Conservation (phyloP, 2,329 filamentous ascomycete genomes). For the Aspergillus sp. region DNA sequence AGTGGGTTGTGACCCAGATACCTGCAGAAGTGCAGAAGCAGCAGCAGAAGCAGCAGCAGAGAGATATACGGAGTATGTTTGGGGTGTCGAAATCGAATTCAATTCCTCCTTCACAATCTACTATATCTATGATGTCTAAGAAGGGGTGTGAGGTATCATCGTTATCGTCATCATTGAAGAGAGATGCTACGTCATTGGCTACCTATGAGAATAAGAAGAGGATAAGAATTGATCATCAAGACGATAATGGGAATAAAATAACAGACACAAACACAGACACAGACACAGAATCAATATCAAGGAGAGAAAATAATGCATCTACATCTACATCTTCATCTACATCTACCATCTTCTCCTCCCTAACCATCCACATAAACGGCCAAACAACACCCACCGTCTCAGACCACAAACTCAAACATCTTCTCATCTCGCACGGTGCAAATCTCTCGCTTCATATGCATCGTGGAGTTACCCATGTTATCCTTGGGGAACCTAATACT, state of each 20-base stretch:
- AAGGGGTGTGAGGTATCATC: too few relatives aligned
- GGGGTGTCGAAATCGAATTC: neutral
- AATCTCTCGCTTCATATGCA: slow-evolving; percentile 69
- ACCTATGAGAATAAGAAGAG: slow-evolving; percentile 12
- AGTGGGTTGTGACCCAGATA: neutral
- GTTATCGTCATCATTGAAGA: too few relatives aligned
- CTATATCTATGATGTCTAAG: too few relatives aligned
- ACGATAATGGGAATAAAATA: too few relatives aligned
- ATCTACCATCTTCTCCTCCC: slow-evolving; percentile 63
- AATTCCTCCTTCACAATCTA: too few relatives aligned
- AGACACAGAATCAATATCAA: too few relatives aligned
- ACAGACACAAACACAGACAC: too few relatives aligned
- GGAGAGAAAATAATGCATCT: neutral
- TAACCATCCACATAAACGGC: slow-evolving; percentile 83
- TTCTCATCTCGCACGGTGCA: slow-evolving; percentile 75
- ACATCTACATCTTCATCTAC: neutral
- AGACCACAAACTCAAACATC: slow-evolving; percentile 80
- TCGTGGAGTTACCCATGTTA: slow-evolving; percentile 80
- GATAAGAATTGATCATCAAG: neutral
- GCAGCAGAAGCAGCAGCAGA: slow-evolving; percentile 21
- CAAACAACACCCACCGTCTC: slow-evolving; percentile 79
- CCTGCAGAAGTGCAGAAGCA: too few relatives aligned
- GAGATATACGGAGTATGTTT: slow-evolving; percentile 45
- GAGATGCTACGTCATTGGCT: too few relatives aligned
- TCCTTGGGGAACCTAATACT: slow-evolving; percentile 64